Conservation (phyloP, 495 filamentous ascomycete genomes). For the Hyaloscypha variabilis region DNA sequence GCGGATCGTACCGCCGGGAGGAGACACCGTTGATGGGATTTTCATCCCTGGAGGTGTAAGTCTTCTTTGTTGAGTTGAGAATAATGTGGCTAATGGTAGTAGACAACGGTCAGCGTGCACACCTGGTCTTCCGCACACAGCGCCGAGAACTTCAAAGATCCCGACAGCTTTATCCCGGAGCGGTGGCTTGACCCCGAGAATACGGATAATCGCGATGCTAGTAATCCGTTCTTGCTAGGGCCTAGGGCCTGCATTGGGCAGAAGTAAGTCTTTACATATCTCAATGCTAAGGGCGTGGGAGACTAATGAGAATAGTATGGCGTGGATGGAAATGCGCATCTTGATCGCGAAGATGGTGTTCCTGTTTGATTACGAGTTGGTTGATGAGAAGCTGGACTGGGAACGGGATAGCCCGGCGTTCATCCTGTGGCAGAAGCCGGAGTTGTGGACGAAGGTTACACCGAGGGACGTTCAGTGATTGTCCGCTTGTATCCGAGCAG, state of each 20-base stretch:
- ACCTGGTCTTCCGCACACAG: slow-evolving; percentile 45
- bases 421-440: slow-evolving; percentile 35
- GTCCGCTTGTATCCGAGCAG: too few relatives aligned
- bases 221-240: slow-evolving; percentile 62
- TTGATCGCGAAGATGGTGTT: slow-evolving; percentile 36
- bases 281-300: too few relatives aligned
- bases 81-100: slow-evolving; percentile 7
- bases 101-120: slow-evolving; percentile 50
- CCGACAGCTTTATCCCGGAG: slow-evolving; percentile 12
- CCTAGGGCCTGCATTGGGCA: slow-evolving; percentile 62
- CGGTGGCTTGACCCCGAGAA: slow-evolving; percentile 38
- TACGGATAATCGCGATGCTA: slow-evolving; percentile 46
- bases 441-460: slow-evolving; percentile 29
- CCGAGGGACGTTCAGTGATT: not conserved
- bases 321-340: slow-evolving; percentile 38
- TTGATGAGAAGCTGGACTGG: slow-evolving; percentile 33
- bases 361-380: slow-evolving; percentile 34
- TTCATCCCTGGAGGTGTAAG: slow-evolving; percentile 19
- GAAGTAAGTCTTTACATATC: slow-evolving; percentile 31
- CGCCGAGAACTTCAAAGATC: slow-evolving; percentile 41
- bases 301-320: slow-evolving; percentile 15
- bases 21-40: slow-evolving; percentile 18
- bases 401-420: slow-evolving; percentile 25
- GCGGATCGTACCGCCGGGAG: slow-evolving; percentile 37
- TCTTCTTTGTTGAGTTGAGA: not conserved